phyloP scores from a whole-genome alignment of 768 basidiomycete genomes.

The Lepiota brunneoincarnata region DNA sequence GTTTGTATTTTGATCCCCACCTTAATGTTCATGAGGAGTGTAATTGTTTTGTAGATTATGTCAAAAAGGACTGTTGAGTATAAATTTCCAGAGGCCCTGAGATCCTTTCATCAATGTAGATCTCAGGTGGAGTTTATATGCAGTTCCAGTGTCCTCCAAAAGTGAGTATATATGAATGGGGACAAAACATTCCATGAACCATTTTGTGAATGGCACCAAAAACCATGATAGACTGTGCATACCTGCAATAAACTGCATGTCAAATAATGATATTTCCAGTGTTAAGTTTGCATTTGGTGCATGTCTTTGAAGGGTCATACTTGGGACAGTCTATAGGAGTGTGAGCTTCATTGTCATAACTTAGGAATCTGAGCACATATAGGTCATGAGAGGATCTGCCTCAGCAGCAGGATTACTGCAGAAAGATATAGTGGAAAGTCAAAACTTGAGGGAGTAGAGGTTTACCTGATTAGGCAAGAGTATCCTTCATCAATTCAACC shows the following conservation, averaged over 20 bases:
- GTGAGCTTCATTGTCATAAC: conserved; percentile 3
- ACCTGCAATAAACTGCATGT: conserved; percentile 88
- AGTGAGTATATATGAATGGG: conserved; percentile 58
- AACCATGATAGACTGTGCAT: conserved; percentile 18
- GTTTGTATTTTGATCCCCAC: conserved; percentile 54
- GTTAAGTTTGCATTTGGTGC: conserved; percentile 72
- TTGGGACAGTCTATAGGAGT: conserved; percentile 53
- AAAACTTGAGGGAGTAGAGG: not conserved
- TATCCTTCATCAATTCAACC: not conserved
- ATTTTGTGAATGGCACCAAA: not conserved
- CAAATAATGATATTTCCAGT: conserved; percentile 69
- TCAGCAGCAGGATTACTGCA: conserved; percentile 67
- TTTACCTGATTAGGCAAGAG: not conserved
- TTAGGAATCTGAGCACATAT: conserved; percentile 35
- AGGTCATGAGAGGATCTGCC: conserved; percentile 62
- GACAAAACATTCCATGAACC: conserved; percentile 53
- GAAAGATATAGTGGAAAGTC: conserved; percentile 33
- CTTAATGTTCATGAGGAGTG: conserved; percentile 19
- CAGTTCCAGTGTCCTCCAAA: conserved; percentile 64
- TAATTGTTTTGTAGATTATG: conserved; percentile 59
- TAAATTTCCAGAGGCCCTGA: conserved; percentile 69
- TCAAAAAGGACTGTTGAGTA: conserved; percentile 74
- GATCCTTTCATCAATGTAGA: conserved; percentile 40
- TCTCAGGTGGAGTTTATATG: conserved; percentile 40
- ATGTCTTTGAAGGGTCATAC: conserved; percentile 63